These are phyloP conservation scores for Akanthomyces dipterigenus DNA, from an alignment of 2,329 filamentous ascomycete genomes.

Conservation along the genomic window DNA sequence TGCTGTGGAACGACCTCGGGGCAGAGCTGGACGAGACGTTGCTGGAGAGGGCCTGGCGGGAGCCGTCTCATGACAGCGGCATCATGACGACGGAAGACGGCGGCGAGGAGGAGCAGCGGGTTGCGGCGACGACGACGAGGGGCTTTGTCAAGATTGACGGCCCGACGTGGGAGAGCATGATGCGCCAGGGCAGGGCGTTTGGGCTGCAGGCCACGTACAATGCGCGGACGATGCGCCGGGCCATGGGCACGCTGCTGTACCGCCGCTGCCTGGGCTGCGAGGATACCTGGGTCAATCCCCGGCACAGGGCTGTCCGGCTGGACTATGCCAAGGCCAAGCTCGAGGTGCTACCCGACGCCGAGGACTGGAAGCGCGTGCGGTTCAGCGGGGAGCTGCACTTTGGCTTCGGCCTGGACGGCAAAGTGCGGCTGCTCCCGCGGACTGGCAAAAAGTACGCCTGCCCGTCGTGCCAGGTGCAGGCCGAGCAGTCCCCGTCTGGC, in stretches of 20 bases:
- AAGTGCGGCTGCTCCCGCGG: conserved; percentile 27
- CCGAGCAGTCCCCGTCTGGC: conserved; percentile 12
- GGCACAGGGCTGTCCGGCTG: conserved; percentile 25
- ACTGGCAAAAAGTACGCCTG: conserved; percentile 27
- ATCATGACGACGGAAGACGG: neutral
- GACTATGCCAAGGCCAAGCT: conserved; percentile 29
- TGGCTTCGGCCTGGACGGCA: conserved; percentile 31
- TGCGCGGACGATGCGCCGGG: conserved; percentile 28
- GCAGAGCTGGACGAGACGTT: neutral
- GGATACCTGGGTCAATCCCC: conserved; percentile 24
- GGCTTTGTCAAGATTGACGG: neutral
- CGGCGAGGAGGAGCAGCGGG: neutral
- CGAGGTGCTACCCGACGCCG: conserved; percentile 23
- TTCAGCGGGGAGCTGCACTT: conserved; percentile 33
- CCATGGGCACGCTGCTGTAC: conserved; percentile 32
- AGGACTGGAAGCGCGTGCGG: conserved; percentile 27
- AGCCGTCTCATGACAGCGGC: neutral
- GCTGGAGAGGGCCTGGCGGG: neutral
- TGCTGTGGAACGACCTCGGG: conserved; percentile 31
- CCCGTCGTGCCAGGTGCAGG: conserved; percentile 18
- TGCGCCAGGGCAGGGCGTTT: conserved; percentile 23
- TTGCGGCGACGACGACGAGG: neutral
- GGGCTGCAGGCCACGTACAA: conserved; percentile 27
- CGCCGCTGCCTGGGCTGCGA: conserved; percentile 28
- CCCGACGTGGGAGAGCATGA: conserved; percentile 2